Evolutionary conservation across 169 alveolate species (phyloP).

Genomic region (Cryptosporidium ubiquitum): DNA sequence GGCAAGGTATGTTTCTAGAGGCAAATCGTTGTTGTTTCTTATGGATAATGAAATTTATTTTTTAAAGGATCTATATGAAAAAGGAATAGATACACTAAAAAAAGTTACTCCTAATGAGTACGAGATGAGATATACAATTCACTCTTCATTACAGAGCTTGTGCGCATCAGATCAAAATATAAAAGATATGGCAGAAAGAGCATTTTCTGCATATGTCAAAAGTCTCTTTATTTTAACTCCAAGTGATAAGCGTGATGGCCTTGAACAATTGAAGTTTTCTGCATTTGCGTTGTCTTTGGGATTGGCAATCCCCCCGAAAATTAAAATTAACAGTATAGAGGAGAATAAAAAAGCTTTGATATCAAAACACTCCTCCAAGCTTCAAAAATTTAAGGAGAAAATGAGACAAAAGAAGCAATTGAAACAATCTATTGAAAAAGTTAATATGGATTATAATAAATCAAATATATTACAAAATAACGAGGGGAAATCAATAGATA

Average conservation of each 20-base stretch:
- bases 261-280: neutral
- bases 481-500: neutral
- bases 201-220: constrained; percentile 64
- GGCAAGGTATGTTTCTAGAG: constrained; percentile 94
- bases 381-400: constrained; percentile 58
- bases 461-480: neutral
- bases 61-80: neutral
- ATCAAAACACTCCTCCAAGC: constrained; percentile 14
- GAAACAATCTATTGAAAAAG: neutral
- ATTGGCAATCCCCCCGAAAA: constrained; percentile 37
- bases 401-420: constrained; percentile 14
- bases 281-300: constrained; percentile 56
- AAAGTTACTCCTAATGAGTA: constrained; percentile 24
- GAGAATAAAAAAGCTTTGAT: neutral
- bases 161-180: constrained; percentile 57
- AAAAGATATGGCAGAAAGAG: constrained; percentile 55
- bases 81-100: constrained; percentile 25
- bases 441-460: neutral
- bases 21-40: constrained; percentile 81
- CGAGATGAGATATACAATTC: constrained; percentile 58
- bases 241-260: neutral
- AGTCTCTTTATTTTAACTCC: constrained; percentile 47
- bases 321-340: constrained; percentile 16
- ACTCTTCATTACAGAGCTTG: constrained; percentile 35
- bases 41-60: constrained; percentile 64